Percentiles rank a stretch among this genome's conserved stretches.
Conservation (phyloP, 129 eudicot species). For the Centrapalus pauciflorus region DNA sequence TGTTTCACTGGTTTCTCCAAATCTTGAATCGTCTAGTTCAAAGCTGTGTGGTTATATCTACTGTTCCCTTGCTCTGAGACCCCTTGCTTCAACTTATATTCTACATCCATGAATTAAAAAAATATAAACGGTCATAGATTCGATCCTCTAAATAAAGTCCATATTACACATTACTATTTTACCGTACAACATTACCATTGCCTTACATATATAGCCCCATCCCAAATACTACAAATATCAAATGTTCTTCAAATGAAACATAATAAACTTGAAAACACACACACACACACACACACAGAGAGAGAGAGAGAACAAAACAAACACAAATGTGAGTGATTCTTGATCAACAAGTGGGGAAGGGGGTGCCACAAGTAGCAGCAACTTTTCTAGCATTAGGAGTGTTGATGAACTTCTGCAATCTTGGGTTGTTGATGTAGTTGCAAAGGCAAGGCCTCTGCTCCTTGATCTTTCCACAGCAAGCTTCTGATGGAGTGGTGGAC, state of each 20-base stretch:
- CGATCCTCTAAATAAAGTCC: neutral
- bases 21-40: too few species aligned
- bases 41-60: too few species aligned
- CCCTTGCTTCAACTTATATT: too few species aligned
- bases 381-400: constrained; percentile 35
- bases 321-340: neutral
- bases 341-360: constrained; percentile 41
- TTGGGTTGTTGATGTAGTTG: constrained; percentile 37
- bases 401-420: constrained; percentile 26
- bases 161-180: neutral
- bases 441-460: constrained; percentile 45
- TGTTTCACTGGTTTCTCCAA: too few species aligned
- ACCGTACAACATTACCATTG: neutral
- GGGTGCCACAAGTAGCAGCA: constrained; percentile 33
- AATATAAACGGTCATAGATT: too few species aligned
- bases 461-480: constrained; percentile 34
- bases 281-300: neutral
- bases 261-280: neutral
- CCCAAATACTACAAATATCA: neutral
- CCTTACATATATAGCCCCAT: neutral
- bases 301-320: neutral
- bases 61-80: too few species aligned
- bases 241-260: neutral
- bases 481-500: constrained; percentile 18
- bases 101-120: too few species aligned